Evolutionary conservation across 768 basidiomycete species (phyloP), one percentile per base, ranked within the genome.

Genomic region (Pholiota microspora): DNA sequence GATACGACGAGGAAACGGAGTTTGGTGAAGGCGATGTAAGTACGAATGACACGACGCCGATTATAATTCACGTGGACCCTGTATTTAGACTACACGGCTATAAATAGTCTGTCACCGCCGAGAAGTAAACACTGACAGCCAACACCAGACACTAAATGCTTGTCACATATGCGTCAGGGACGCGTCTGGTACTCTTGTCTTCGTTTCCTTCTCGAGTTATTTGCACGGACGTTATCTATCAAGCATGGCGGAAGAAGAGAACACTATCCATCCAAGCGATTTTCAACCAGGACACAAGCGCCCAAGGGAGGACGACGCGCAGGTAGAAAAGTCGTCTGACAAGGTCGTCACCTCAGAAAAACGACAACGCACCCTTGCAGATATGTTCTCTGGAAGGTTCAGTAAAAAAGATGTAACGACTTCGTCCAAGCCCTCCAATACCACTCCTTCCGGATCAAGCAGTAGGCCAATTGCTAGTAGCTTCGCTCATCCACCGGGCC

Each of bases 361-460:
- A 58, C 80, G 88, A 44, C 88, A 90, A 70, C 75, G 77, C 32
- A 88, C 85, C 0, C 74, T 90, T 34, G 63, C 76, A 59, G 86
- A 88, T 63, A 85, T 89, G 85, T 76, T 88, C 49, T 63, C 73
- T 7, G 59, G 67, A 28, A 67, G 72, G 32, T 66, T 69, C 48
- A 64, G 58, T 32, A 68, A 67, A 44, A 62, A 59, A 45, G 9
- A 64, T 67, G 40, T 25, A 2, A 59, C 34, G 24, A 16, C 58
- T 21, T 57, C 59, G 21, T 52, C 21, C n/a, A 42, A 42, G 40
- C 4, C 40, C 40, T 42, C 21, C 16, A 16, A 16, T n/a, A 42
- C 3, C 21, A 21, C 6, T 6, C n/a, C n/a, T n/a, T n/a, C n/a
- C n/a, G n/a, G n/a, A n/a, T 42, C 40, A 7, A 9, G 21, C 40